A percentile compares a stretch with the other conserved stretches of the same genome.
Conservation (phyloP, 495 filamentous ascomycete genomes). For the Hypoxylon intermedium region DNA sequence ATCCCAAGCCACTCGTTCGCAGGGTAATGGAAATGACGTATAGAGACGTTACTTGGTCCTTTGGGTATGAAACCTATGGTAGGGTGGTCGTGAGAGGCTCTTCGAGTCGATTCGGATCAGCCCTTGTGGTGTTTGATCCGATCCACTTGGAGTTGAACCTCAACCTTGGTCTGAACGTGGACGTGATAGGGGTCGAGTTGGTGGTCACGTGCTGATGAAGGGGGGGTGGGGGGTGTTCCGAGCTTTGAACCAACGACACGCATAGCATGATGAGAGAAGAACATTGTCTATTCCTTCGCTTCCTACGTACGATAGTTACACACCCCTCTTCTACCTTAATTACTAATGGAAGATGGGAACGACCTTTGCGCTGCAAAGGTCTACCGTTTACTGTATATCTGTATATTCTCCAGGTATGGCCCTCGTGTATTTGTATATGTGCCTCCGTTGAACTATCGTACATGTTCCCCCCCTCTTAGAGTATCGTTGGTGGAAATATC, state of each 20-base stretch:
- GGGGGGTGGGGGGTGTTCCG: background rate
- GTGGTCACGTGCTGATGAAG: conserved; percentile 10
- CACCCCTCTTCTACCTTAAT: conserved; percentile 17
- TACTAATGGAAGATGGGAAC: conserved; percentile 19
- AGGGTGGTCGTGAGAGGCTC: conserved; percentile 5
- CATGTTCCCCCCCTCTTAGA: background rate
- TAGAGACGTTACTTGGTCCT: conserved; percentile 10
- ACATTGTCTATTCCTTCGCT: conserved; percentile 9
- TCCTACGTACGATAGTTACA: conserved; percentile 28
- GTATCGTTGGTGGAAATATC: too few species aligned
- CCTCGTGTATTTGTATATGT: background rate
- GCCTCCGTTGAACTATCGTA: background rate
- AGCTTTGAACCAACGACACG: conserved; percentile 8
- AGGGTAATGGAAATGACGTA: conserved; percentile 23
- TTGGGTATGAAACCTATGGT: conserved; percentile 26
- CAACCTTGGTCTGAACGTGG: background rate
- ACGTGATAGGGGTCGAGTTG: background rate
- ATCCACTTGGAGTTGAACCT: background rate
- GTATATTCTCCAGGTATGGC: background rate
- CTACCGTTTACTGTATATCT: background rate
- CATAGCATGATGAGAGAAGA: conserved; percentile 18
- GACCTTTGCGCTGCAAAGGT: conserved; percentile 3
- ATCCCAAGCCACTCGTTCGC: conserved; percentile 36
- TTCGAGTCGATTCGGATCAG: background rate
- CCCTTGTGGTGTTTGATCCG: background rate